Conservation (phyloP, 495 filamentous ascomycete species). For the Cairneyella variabilis region DNA sequence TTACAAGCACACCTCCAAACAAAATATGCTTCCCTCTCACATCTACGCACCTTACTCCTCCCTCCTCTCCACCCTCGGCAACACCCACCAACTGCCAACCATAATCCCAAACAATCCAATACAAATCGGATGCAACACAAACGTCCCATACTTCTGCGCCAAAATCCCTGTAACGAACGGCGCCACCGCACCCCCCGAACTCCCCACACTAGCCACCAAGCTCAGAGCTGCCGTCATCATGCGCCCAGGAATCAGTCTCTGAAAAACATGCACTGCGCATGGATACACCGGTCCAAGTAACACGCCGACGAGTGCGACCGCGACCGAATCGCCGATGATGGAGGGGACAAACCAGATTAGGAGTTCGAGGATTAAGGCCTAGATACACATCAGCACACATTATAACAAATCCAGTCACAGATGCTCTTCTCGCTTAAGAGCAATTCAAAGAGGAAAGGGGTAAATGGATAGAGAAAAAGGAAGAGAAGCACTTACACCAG, state of each 20-base stretch:
- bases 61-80: too few species aligned
- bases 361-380: slow-evolving; percentile 59
- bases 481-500: slow-evolving; percentile 28
- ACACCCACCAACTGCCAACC: slow-evolving; percentile 23
- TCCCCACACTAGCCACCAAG: slow-evolving; percentile 69
- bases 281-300: slow-evolving; percentile 73
- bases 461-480: too few species aligned
- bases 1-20: too few species aligned
- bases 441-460: too few species aligned
- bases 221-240: slow-evolving; percentile 63
- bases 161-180: slow-evolving; percentile 72
- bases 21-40: too few species aligned
- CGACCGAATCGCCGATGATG: slow-evolving; percentile 63
- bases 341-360: slow-evolving; percentile 72
- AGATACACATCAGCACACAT: not conserved
- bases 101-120: slow-evolving; percentile 64
- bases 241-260: slow-evolving; percentile 52
- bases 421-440: too few species aligned
- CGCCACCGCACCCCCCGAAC: slow-evolving; percentile 65
- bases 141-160: slow-evolving; percentile 63
- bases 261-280: slow-evolving; percentile 62
- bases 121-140: slow-evolving; percentile 68
- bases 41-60: too few species aligned
- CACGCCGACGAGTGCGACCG: slow-evolving; percentile 66
- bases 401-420: too few species aligned